Percentiles rank a stretch among this genome's conserved stretches.
These are phyloP conservation scores for Argentina anserina DNA, from an alignment of 306 rosid genomes.

Conservation along the genomic window DNA sequence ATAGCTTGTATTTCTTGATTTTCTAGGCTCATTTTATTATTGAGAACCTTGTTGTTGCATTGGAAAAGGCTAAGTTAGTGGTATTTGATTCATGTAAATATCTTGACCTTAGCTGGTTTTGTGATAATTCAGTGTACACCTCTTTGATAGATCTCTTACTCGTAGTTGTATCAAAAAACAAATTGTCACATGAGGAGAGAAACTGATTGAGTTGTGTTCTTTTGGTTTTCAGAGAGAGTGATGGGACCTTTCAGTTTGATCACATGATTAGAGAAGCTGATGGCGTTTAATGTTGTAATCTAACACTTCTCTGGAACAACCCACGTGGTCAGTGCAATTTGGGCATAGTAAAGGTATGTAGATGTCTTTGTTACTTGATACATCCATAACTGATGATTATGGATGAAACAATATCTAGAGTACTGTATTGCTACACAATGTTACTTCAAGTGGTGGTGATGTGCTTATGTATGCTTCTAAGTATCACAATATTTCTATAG, in stretches of 20 bases:
- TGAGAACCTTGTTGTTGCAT: conserved; percentile 70
- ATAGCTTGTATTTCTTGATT: conserved; percentile 3
- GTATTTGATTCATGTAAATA: background rate
- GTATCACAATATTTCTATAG: background rate
- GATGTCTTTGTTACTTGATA: background rate
- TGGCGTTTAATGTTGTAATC: background rate
- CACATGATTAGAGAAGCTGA: background rate
- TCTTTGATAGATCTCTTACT: no score
- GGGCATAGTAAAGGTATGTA: background rate
- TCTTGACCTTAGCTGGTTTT: background rate
- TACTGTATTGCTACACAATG: background rate
- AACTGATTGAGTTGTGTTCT: conserved; percentile 2
- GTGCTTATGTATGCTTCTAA: conserved; percentile 2
- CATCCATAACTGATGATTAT: background rate
- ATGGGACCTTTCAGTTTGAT: background rate
- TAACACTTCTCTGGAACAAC: background rate
- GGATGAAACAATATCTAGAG: no score
- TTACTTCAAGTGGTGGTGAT: background rate
- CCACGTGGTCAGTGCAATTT: background rate
- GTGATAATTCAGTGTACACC: background rate
- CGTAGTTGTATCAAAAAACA: background rate
- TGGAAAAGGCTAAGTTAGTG: conserved; percentile 48
- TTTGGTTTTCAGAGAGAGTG: conserved; percentile 2
- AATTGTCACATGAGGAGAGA: no score
- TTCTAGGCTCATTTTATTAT: conserved; percentile 71